Base-by-base conservation (phyloP, 225 moss, liverwort and hornwort genomes). In the Lunularia cruciata region DNA sequence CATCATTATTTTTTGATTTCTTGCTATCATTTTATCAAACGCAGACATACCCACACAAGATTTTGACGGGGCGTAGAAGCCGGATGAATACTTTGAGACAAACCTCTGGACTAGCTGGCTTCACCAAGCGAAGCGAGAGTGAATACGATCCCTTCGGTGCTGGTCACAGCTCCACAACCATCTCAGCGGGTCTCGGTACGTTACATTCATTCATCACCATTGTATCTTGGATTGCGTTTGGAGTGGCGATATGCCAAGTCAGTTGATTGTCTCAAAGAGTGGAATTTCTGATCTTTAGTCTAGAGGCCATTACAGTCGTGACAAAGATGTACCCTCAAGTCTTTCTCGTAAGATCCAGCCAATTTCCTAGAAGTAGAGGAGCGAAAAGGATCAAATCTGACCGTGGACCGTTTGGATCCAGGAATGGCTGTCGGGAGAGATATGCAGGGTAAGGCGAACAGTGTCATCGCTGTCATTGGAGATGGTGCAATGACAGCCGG, bases 361-460 rank as follows among this genome's bases (percentile, higher is more conserved):
- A n/a, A n/a, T n/a, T n/a, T n/a, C n/a, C n/a, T n/a, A n/a, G n/a
- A n/a, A n/a, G n/a, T n/a, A n/a, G n/a, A n/a, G n/a, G n/a, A n/a
- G n/a, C n/a, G n/a, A n/a, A n/a, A n/a, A n/a, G n/a, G n/a, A n/a
- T n/a, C n/a, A n/a, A n/a, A n/a, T 26, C 27, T 27, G 54, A 54
- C n/a, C 6, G 10, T 11, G 57, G 11, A 54, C 7, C 34, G 15
- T 6, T 15, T 10, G 4, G 47, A 19, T 48, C 9, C 70, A 79
- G 78, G 78, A 7, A 82, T 82, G 82, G 82, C 82, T 9, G 82
- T 82, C 2, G 82, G 82, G 0, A 55, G 82, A n/a, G 82, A 82
- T 60, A 43, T 77, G n/a, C 46, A 72, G 57, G 82, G 82, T 15
- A 74, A 32, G 54, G 56, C 20, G n/a, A 82, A 82, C 54, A 68